Base-by-base conservation (phyloP, 192 early-diverging fungal genomes). In the Spizellomyces punctatus region DNA sequence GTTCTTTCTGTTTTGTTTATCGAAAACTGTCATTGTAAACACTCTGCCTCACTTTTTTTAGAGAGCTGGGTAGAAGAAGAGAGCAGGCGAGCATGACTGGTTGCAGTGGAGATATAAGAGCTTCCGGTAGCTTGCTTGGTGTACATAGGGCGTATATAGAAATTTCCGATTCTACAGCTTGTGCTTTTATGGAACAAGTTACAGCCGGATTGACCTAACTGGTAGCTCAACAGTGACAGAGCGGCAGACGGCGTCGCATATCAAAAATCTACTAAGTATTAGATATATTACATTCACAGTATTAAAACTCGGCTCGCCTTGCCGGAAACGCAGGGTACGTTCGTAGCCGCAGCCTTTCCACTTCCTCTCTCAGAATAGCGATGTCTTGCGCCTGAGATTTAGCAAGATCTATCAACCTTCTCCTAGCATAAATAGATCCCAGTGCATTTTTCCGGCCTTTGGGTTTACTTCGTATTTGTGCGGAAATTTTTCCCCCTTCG, bases 371-470 rank as follows among this genome's bases (percentile, higher is more conserved):
- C 47, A 89, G 73, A 49, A 86, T 83, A 16, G 84, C 79, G 62
- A 89, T 84, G 64, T 89, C 87, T 61, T 89, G 85, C n/a, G 85
- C 83, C 54, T 89, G 85, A 16, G 80, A 80, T 58, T 83, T 84
- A 10, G 87, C 87, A 8, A 89, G 68, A 67, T 89, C 87, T 6
- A 83, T 75, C 49, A 89, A 66, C 16, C 79, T 42, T 48, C 86
- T 17, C 41, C 86, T 67, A 7, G 76, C 74, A 52, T 82, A 80
- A 46, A 89, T 85, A 42, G 89, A 77, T 43, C 61, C 58, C 36
- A 84, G 74, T 5, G 66, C 66, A 69, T 43, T 48, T 22, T 71
- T 43, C 1, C 58, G 69, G 17, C 44, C 75, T 46, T 80, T 55
- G 36, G 60, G 46, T 27, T 22, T 19, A 4, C 14, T 12, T n/a